A percentile compares a stretch with the other conserved stretches of the same genome.
Evolutionary conservation across 495 filamentous ascomycete genomes (phyloP).

Genomic region (Evernia prunastri): DNA sequence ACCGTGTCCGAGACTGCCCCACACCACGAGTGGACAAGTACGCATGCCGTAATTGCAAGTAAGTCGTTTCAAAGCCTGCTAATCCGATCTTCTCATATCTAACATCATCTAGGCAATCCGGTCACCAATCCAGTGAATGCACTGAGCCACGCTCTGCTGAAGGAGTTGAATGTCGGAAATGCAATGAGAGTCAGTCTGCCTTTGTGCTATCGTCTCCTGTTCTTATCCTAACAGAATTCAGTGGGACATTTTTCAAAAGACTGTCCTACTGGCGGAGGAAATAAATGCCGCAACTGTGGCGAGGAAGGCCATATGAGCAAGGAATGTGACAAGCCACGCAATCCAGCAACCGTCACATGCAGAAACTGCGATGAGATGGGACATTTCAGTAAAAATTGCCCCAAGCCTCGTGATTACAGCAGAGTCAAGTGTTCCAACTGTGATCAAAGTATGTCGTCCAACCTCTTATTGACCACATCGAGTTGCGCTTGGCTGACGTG

Average conservation of each 20-base stretch:
- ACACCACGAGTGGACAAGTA: slow-evolving; percentile 42
- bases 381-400: slow-evolving; percentile 67
- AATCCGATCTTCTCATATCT: slow-evolving; percentile 17
- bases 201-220: slow-evolving; percentile 5
- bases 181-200: slow-evolving; percentile 53
- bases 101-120: slow-evolving; percentile 39
- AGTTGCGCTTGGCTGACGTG: slow-evolving; percentile 21
- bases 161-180: slow-evolving; percentile 74
- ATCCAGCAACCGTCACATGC: slow-evolving; percentile 49
- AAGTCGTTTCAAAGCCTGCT: slow-evolving; percentile 26
- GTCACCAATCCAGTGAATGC: slow-evolving; percentile 57
- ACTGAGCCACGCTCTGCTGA: slow-evolving; percentile 64
- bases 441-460: slow-evolving; percentile 52
- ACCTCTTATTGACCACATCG: neutral
- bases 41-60: slow-evolving; percentile 81
- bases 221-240: slow-evolving; percentile 30
- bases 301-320: slow-evolving; percentile 48
- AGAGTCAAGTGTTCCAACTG: slow-evolving; percentile 74
- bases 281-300: slow-evolving; percentile 58
- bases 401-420: slow-evolving; percentile 66
- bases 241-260: slow-evolving; percentile 80
- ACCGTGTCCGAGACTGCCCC: slow-evolving; percentile 65
- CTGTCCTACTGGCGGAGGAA: slow-evolving; percentile 57
- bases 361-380: slow-evolving; percentile 68
- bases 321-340: slow-evolving; percentile 50